Percentiles rank a stretch among this genome's conserved stretches.
Conservation (phyloP, 164 flowering plant species). For the Aristolochia fimbriata region DNA sequence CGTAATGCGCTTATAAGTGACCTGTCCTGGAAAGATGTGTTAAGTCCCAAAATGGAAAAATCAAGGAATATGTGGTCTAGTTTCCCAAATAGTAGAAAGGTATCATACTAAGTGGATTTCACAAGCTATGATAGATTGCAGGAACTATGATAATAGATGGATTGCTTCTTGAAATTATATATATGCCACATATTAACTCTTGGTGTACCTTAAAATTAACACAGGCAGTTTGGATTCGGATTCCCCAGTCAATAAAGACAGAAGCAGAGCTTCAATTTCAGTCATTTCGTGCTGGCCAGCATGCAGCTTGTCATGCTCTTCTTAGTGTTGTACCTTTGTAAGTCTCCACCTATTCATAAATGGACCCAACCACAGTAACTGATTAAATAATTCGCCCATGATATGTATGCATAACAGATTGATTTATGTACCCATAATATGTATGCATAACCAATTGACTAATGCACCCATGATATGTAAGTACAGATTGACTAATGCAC, state of each 20-base stretch:
- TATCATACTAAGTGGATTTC: too few species aligned
- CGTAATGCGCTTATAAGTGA: not conserved
- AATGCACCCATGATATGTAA: not conserved
- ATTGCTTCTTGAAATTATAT: not conserved
- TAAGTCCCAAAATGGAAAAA: not conserved
- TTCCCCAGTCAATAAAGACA: slow-evolving; percentile 56
- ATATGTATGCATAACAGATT: not conserved
- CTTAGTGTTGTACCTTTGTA: slow-evolving; percentile 82
- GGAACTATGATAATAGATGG: too few species aligned
- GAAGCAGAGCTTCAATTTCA: slow-evolving; percentile 31
- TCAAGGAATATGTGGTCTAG: not conserved
- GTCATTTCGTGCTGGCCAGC: slow-evolving; percentile 75
- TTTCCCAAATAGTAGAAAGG: too few species aligned
- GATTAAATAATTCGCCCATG: not conserved
- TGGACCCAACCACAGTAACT: not conserved
- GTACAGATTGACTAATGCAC: not conserved
- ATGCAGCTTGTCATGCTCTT: slow-evolving; percentile 91
- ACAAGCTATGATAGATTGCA: too few species aligned
- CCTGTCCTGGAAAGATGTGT: not conserved
- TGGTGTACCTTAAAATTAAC: slow-evolving; percentile 4
- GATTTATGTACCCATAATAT: too few species aligned
- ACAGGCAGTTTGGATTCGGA: slow-evolving; percentile 90
- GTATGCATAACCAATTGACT: not conserved
- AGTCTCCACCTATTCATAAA: slow-evolving; percentile 18
- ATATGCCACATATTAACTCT: slow-evolving; percentile 1